These are phyloP conservation scores for Tolypocladium nubicola DNA, from an alignment of 2,329 filamentous ascomycete genomes.

Conservation along the genomic window DNA sequence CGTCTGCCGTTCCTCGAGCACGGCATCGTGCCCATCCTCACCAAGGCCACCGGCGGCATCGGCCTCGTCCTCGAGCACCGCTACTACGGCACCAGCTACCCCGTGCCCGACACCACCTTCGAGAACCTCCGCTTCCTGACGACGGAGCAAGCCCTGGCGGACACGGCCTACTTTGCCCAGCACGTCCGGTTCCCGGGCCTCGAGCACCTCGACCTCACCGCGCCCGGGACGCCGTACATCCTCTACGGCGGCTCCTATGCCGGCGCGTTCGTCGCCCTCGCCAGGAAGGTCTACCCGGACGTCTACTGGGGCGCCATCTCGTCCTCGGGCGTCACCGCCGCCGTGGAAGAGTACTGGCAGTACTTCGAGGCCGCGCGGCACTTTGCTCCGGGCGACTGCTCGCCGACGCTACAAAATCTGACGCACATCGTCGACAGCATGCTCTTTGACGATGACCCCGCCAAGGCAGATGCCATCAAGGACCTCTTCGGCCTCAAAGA, in stretches of 20 bases:
- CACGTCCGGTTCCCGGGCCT: conserved; percentile 62
- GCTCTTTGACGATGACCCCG: conserved; percentile 26
- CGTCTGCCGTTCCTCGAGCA: conserved; percentile 65
- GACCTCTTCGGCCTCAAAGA: conserved; percentile 35
- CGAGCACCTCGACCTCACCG: conserved; percentile 55
- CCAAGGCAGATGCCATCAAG: conserved; percentile 36
- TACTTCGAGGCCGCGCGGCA: conserved; percentile 41
- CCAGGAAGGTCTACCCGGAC: conserved; percentile 67
- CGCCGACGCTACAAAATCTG: conserved; percentile 49
- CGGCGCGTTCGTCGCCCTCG: conserved; percentile 66
- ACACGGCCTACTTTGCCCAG: conserved; percentile 70
- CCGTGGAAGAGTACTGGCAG: conserved; percentile 68
- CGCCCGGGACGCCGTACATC: conserved; percentile 58
- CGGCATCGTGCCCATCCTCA: conserved; percentile 62
- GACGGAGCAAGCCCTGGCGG: conserved; percentile 73
- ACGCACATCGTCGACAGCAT: conserved; percentile 41
- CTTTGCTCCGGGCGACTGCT: conserved; percentile 47
- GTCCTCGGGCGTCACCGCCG: conserved; percentile 68
- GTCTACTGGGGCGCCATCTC: conserved; percentile 71
- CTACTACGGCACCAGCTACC: conserved; percentile 74
- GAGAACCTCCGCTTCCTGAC: conserved; percentile 71
- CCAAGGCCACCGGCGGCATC: conserved; percentile 60
- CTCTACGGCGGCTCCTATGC: conserved; percentile 80
- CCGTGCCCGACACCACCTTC: conserved; percentile 52
- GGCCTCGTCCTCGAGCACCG: conserved; percentile 78